Evolutionary conservation across 2,329 filamentous ascomycete genomes (phyloP).

Genomic region (Aquanectria penicillioides): DNA sequence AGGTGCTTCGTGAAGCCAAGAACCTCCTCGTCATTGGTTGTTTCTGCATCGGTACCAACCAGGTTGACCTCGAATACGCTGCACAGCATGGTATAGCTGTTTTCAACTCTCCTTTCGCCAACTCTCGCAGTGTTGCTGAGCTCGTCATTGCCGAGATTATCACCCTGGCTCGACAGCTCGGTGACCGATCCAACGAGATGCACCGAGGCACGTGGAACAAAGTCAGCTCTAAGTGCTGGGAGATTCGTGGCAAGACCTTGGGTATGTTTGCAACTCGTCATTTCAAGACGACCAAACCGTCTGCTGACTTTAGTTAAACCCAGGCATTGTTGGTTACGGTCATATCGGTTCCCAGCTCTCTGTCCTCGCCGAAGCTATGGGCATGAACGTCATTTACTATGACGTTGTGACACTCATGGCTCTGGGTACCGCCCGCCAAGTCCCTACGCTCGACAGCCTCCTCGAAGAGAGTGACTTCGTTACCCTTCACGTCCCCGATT

Average conservation of each 20-base stretch:
- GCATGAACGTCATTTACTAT: slow-evolving; percentile 98
- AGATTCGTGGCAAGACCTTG: slow-evolving; percentile 96
- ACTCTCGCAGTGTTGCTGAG: slow-evolving; percentile 96
- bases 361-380: slow-evolving; percentile 95
- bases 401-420: slow-evolving; percentile 96
- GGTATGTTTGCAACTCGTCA: slow-evolving; percentile 60
- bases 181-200: slow-evolving; percentile 93
- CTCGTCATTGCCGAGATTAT: slow-evolving; percentile 96
- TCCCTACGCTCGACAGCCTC: slow-evolving; percentile 79
- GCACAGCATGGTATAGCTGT: slow-evolving; percentile 90
- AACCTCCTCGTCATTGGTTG: slow-evolving; percentile 96
- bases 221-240: slow-evolving; percentile 96
- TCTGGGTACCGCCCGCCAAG: slow-evolving; percentile 86
- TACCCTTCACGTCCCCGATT: slow-evolving; percentile 92
- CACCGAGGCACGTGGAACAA: slow-evolving; percentile 98
- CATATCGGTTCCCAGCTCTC: slow-evolving; percentile 97
- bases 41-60: slow-evolving; percentile 99
- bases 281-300: background rate
- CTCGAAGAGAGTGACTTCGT: slow-evolving; percentile 88
- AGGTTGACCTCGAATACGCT: slow-evolving; percentile 87
- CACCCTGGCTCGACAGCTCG: slow-evolving; percentile 86
- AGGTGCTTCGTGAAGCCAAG: slow-evolving; percentile 87
- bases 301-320: slow-evolving; percentile 1
- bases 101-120: slow-evolving; percentile 99
- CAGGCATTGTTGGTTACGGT: slow-evolving; percentile 93